phyloP scores from a whole-genome alignment of 2,329 filamentous ascomycete species.

The Ceratocystis lukuohia region DNA sequence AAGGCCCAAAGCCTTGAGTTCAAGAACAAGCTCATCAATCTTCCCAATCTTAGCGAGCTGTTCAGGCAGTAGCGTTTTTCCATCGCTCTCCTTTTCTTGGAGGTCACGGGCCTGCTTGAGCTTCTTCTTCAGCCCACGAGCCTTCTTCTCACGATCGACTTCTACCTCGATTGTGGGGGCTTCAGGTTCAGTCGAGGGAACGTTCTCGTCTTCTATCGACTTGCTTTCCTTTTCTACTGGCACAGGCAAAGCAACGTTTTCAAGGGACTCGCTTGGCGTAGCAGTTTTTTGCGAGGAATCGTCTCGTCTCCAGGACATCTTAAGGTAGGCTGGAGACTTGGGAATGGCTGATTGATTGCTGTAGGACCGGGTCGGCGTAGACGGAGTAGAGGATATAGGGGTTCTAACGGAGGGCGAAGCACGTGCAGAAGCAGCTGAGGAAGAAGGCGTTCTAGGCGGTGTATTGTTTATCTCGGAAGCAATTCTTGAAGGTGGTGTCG shows the following conservation, averaged over 20 bases:
- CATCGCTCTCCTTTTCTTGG: constrained; percentile 78
- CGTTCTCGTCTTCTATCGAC: neutral
- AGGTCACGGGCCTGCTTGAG: constrained; percentile 84
- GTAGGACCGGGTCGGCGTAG: neutral
- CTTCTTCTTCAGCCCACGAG: constrained; percentile 84
- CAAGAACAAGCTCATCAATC: constrained; percentile 83
- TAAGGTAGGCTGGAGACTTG: constrained; percentile 8
- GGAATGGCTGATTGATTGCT: neutral
- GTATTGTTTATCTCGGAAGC: neutral
- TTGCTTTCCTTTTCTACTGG: neutral
- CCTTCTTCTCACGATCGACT: constrained; percentile 76
- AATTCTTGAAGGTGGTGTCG: neutral
- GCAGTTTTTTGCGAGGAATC: neutral
- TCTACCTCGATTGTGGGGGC: constrained; percentile 6
- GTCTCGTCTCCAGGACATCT: constrained; percentile 11
- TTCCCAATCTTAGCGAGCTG: constrained; percentile 97
- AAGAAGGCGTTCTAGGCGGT: neutral
- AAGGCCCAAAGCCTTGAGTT: constrained; percentile 74
- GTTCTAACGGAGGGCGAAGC: neutral
- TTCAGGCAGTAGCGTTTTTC: constrained; percentile 72
- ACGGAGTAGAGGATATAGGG: neutral
- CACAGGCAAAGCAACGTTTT: neutral
- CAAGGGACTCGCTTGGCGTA: neutral
- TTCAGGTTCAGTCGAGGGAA: neutral
- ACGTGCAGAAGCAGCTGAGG: neutral